phyloP scores from a whole-genome alignment of 352 stramenopile species.

The Pythium insidiosum region DNA sequence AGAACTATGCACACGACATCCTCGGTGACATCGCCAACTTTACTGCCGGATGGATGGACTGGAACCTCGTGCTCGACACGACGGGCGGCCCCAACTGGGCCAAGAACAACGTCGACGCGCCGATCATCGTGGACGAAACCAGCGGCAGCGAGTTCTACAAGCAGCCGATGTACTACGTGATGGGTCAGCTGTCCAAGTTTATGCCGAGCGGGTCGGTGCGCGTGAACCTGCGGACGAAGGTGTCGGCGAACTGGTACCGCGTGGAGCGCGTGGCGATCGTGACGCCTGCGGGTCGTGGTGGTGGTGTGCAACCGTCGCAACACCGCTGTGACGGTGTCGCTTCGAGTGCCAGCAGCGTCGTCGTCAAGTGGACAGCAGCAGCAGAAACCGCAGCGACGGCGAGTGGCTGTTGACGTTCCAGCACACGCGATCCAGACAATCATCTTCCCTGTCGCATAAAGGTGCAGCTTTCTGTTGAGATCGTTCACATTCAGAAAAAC shows the following conservation, averaged over 20 bases:
- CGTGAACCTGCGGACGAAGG: conserved; percentile 25
- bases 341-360: too few species aligned
- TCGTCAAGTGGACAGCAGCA: too few species aligned
- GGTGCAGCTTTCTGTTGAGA: too few species aligned
- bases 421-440: conserved; percentile 15
- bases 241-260: conserved; percentile 14
- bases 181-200: conserved; percentile 74
- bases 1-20: conserved; percentile 83
- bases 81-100: conserved; percentile 68
- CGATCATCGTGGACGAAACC: conserved; percentile 61
- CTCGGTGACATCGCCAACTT: conserved; percentile 80
- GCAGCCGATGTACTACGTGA: conserved; percentile 76
- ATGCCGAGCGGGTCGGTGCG: conserved; percentile 36
- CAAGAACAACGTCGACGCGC: conserved; percentile 55
- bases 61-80: conserved; percentile 81
- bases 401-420: conserved; percentile 7
- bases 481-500: too few species aligned
- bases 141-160: conserved; percentile 63
- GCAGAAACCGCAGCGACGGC: conserved; percentile 3
- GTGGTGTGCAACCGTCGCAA: conserved; percentile 29
- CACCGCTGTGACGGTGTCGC: conserved; percentile 2
- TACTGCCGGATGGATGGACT: conserved; percentile 79
- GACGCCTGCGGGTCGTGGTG: conserved; percentile 30
- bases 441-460: conserved; percentile 11
- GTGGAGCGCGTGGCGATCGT: conserved; percentile 38